These are phyloP conservation scores for Psidium guajava DNA, from an alignment of 345 rosid species.

Conservation along the genomic window DNA sequence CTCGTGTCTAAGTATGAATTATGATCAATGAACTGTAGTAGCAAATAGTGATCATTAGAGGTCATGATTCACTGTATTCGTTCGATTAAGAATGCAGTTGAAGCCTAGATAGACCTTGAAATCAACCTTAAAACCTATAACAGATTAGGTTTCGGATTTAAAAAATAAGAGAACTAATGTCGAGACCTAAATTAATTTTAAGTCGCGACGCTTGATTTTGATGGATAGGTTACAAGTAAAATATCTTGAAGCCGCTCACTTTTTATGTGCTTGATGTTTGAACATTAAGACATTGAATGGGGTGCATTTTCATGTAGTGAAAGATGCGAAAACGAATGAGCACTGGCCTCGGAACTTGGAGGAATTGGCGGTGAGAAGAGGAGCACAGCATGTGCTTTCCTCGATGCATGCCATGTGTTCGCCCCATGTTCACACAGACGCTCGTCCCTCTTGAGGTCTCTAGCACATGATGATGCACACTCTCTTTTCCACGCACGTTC, in stretches of 20 bases:
- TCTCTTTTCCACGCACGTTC: neutral
- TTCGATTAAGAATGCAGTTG: too few species aligned
- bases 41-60: too few species aligned
- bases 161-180: too few species aligned
- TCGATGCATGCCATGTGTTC: neutral
- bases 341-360: neutral
- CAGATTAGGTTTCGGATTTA: too few species aligned
- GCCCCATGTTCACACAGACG: neutral
- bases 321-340: neutral
- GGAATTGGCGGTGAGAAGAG: neutral
- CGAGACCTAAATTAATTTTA: too few species aligned
- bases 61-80: too few species aligned
- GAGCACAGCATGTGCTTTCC: neutral
- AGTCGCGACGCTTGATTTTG: too few species aligned
- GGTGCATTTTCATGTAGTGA: neutral
- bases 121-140: too few species aligned
- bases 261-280: neutral
- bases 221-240: too few species aligned
- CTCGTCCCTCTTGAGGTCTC: neutral
- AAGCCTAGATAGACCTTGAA: fast-evolving
- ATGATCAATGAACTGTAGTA: too few species aligned
- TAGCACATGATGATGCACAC: neutral
- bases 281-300: neutral
- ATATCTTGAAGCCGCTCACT: too few species aligned
- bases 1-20: too few species aligned